Conservation (phyloP, 257 asterid species). For the Hygrophila difformis region DNA sequence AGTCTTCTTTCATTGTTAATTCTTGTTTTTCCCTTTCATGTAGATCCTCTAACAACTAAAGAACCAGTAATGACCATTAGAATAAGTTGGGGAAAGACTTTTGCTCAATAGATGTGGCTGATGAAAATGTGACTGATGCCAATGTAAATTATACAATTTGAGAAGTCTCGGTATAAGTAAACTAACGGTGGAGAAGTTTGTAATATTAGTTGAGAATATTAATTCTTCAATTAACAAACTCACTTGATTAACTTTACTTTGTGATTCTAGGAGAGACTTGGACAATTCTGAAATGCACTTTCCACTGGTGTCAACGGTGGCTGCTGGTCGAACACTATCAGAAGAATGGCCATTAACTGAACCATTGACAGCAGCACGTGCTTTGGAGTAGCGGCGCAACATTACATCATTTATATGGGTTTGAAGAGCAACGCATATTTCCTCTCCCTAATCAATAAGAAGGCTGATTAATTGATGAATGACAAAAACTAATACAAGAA, state of each 20-base stretch:
- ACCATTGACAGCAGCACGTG: slow-evolving; percentile 78
- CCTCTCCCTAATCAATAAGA: slow-evolving; percentile 71
- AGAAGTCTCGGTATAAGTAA: no score
- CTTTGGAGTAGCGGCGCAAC: slow-evolving; percentile 95
- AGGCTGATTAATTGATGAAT: slow-evolving; percentile 2
- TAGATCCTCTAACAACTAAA: slow-evolving; percentile 71
- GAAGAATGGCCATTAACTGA: slow-evolving; percentile 54
- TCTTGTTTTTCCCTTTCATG: slow-evolving; percentile 62
- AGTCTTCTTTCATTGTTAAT: slow-evolving; percentile 48
- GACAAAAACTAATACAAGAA: slow-evolving; percentile 6
- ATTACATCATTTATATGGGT: slow-evolving; percentile 98
- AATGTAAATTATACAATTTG: no score
- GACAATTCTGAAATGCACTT: slow-evolving; percentile 72
- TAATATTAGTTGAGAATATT: no score
- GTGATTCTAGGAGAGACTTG: slow-evolving; percentile 79
- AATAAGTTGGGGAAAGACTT: slow-evolving; percentile 10
- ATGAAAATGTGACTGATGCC: no score
- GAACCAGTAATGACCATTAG: background rate
- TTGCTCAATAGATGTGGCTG: slow-evolving; percentile 5
- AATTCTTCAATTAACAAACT: slow-evolving; percentile 28
- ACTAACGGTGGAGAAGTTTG: no score
- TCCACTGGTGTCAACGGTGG: slow-evolving; percentile 47
- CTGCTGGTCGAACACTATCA: slow-evolving; percentile 45
- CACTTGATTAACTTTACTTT: slow-evolving; percentile 65
- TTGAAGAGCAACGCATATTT: slow-evolving; percentile 98